Conservation (phyloP, 345 rosid genomes). For the Dimocarpus longan region DNA sequence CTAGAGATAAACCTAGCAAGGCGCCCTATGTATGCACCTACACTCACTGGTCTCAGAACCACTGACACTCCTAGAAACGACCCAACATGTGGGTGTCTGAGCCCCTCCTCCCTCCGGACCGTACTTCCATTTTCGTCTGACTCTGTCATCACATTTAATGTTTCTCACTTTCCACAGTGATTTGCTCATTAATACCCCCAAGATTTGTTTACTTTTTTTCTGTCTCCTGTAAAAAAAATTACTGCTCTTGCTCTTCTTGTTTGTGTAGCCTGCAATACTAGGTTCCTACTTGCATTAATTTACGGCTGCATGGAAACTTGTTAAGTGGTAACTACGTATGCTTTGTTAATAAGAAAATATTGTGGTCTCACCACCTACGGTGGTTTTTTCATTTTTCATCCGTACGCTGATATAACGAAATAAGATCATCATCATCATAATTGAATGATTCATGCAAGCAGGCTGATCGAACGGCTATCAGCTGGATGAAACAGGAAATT, state of each 20-base stretch:
- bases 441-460: neutral
- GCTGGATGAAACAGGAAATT: neutral
- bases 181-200: slow-evolving; percentile 6
- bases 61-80: slow-evolving; percentile 28
- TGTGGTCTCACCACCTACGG: neutral
- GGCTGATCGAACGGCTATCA: slow-evolving; percentile 1
- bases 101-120: neutral
- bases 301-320: slow-evolving; percentile 25
- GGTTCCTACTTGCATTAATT: slow-evolving; percentile 14
- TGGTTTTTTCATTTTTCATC: neutral
- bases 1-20: neutral
- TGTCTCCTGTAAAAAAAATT: neutral
- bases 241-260: neutral
- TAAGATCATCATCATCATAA: neutral
- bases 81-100: slow-evolving; percentile 24
- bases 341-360: no score
- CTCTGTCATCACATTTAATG: neutral
- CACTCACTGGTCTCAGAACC: slow-evolving; percentile 18
- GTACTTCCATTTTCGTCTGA: neutral
- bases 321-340: neutral
- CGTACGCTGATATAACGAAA: neutral
- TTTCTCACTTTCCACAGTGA: slow-evolving; percentile 13
- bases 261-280: slow-evolving; percentile 26
- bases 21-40: neutral
- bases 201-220: neutral